Base-by-base conservation (phyloP, 192 early-diverging fungal genomes). In the Rhizophagus clarus region DNA sequence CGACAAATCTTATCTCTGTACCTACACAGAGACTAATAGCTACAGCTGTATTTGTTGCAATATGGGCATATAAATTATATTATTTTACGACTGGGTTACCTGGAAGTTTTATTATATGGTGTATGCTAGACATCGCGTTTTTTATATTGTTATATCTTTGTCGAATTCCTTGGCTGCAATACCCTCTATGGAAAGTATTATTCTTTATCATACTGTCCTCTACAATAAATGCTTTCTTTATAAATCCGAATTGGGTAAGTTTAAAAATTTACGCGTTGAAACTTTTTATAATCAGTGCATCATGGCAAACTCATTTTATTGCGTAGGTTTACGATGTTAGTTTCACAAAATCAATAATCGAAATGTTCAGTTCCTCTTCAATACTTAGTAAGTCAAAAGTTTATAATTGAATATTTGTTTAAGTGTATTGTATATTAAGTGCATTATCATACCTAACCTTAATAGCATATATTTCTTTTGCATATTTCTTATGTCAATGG, bases 101-200 rank as follows among this genome's bases (percentile, higher is more conserved):
- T 70, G 31, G 32, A 42, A 40, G 15, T 14, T 20, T 70, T 42
- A 1, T 34, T 4, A 2, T 10, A 2, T 79, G 77, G 61, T 61
- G 68, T 40, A 14, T 70, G 3, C 22, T 79, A 28, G 77, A 79
- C 34, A 5, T 31, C 20, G 22, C 31, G 12, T 79, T 42, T 20
- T 68, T 79, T 14, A 24, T 69, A 6, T 17, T 17, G 8, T 47
- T 79, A 60, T 71, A 61, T 24, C n/a, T 24, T 28, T 61, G 69
- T 29, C 64, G 67, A 70, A 70, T 79, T 71, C 77, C 77, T 15
- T 79, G 77, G 77, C 17, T 79, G 24, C 64, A 71, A 37, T 31
- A 15, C 3, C 45, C 56, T 40, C 15, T 68, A 40, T 51, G 42
- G 47, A 26, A 22, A 12, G 40, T 24, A 29, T 7, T 79, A 2